A percentile compares a stretch with the other conserved stretches of the same genome.
These are phyloP conservation scores for bread wheat (Triticum aestivum) DNA, from an alignment of 176 grass and related monocot species.

Conservation along the genomic window DNA sequence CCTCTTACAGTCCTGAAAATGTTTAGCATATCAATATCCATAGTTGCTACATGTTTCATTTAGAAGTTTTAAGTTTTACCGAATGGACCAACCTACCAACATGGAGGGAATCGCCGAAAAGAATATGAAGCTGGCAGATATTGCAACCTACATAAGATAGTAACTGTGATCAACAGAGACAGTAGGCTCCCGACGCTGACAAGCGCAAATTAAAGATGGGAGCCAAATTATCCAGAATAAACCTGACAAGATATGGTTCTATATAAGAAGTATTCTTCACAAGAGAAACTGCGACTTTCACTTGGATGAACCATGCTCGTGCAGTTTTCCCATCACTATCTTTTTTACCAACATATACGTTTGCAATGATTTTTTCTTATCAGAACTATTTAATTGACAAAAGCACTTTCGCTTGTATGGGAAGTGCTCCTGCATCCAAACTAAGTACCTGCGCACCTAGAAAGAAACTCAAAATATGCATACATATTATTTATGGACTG, in stretches of 20 bases:
- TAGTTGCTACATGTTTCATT: neutral
- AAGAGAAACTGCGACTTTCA: no score
- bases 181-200: neutral
- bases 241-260: neutral
- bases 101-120: slow-evolving; percentile 58
- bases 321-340: no score
- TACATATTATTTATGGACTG: neutral
- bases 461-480: neutral
- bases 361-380: no score
- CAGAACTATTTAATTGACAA: no score
- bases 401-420: no score
- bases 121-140: slow-evolving; percentile 51
- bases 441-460: neutral
- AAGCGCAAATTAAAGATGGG: neutral
- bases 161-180: slow-evolving; percentile 3
- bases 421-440: no score
- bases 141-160: slow-evolving; percentile 45
- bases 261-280: no score
- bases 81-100: slow-evolving; percentile 35
- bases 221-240: neutral
- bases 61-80: neutral
- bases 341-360: no score
- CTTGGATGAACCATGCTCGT: no score
- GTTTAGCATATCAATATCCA: neutral
- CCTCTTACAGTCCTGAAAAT: slow-evolving; percentile 55